Evolutionary conservation across 768 basidiomycete species (phyloP).

Genomic region (Panellus pusillus): DNA sequence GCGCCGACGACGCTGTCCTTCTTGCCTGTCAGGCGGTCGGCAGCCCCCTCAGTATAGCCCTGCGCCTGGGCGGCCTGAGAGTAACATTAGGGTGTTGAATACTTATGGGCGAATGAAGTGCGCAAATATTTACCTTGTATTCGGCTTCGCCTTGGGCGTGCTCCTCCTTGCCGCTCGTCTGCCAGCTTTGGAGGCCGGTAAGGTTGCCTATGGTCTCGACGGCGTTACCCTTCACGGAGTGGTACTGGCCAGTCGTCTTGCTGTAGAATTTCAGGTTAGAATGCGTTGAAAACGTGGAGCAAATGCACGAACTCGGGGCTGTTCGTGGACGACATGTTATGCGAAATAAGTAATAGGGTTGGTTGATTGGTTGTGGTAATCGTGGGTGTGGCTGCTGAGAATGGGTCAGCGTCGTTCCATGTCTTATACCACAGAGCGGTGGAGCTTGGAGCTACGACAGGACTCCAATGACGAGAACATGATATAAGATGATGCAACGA

Average conservation of each 20-base stretch:
- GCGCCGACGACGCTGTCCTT: constrained; percentile 37
- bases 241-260: constrained; percentile 21
- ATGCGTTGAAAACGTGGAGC: neutral
- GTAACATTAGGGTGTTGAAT: too few species aligned
- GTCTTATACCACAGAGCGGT: too few species aligned
- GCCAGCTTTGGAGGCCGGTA: constrained; percentile 37
- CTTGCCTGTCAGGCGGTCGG: constrained; percentile 37
- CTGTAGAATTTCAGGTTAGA: neutral
- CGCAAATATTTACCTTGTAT: constrained; percentile 17
- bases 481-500: too few species aligned
- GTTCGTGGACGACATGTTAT: neutral
- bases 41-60: constrained; percentile 37
- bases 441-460: too few species aligned
- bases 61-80: constrained; percentile 31
- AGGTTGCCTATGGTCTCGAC: constrained; percentile 34
- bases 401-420: too few species aligned
- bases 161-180: constrained; percentile 36
- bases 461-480: too few species aligned
- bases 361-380: neutral
- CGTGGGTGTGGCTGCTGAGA: neutral
- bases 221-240: constrained; percentile 11
- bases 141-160: constrained; percentile 40
- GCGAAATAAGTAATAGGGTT: too few species aligned
- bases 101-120: too few species aligned
- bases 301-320: constrained; percentile 8